These are phyloP conservation scores for Nitzschia sp. DNA, from an alignment of 108 stramenopile species.

Conservation along the genomic window DNA sequence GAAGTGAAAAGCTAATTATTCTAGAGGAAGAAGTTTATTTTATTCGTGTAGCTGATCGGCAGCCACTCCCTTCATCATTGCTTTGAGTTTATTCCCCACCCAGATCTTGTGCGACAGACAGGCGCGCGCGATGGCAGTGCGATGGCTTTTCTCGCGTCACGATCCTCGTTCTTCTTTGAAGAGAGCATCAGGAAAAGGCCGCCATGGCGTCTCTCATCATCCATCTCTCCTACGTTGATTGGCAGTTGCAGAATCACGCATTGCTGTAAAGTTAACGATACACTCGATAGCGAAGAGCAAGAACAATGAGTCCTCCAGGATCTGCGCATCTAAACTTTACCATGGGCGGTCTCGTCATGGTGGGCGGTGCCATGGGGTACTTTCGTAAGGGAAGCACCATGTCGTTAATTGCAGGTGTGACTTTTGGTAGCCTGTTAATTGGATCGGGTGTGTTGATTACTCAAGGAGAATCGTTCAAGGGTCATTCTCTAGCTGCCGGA, in stretches of 20 bases:
- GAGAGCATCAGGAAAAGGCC: too few relatives aligned
- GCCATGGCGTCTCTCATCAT: too few relatives aligned
- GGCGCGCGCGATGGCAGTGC: too few relatives aligned
- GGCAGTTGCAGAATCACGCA: too few relatives aligned
- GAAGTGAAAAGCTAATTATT: too few relatives aligned
- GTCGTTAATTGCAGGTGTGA: constrained; percentile 54
- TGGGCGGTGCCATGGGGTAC: constrained; percentile 71
- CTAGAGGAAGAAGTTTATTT: constrained; percentile 23
- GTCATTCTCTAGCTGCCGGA: constrained; percentile 71
- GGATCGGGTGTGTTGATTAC: constrained; percentile 74
- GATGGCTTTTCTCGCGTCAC: too few relatives aligned
- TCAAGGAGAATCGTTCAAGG: constrained; percentile 58
- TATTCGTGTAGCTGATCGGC: constrained; percentile 80
- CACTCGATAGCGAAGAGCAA: too few relatives aligned
- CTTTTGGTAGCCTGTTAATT: constrained; percentile 61
- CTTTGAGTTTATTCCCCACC: constrained; percentile 75
- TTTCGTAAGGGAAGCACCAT: constrained; percentile 43
- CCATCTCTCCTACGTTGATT: too few relatives aligned
- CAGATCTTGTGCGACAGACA: too few relatives aligned
- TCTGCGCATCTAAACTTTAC: constrained; percentile 78
- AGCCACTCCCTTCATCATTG: constrained; percentile 73
- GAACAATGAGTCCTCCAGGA: constrained; percentile 43
- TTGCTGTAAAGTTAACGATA: too few relatives aligned
- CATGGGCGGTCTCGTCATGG: constrained; percentile 60
- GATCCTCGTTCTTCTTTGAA: too few relatives aligned